A percentile compares a stretch with the other conserved stretches of the same genome.
Conservation (phyloP, 2,329 filamentous ascomycete genomes). For the Chaetomium olivaceum region DNA sequence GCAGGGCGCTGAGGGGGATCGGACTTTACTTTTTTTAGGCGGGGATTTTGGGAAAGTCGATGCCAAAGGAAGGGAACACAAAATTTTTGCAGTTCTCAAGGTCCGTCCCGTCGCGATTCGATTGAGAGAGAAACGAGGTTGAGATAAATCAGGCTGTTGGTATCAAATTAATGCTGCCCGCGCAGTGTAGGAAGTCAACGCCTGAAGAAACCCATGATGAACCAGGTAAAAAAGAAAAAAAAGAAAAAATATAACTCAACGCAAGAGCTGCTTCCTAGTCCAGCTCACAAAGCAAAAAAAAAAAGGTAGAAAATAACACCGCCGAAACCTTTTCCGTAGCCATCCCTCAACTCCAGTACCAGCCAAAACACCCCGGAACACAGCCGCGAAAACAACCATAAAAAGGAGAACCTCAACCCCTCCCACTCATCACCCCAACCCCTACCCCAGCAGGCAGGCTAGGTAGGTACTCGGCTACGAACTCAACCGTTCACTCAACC, state of each 20-base stretch:
- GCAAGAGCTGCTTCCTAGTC: neutral
- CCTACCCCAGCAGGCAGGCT: neutral
- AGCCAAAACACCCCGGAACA: neutral
- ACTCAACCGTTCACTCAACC: constrained; percentile 31
- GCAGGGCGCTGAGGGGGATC: neutral
- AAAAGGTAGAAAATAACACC: neutral
- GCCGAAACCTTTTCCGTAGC: neutral
- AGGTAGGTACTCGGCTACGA: constrained; percentile 16
- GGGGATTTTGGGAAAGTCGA: neutral
- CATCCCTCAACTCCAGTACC: neutral
- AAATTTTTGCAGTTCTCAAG: neutral
- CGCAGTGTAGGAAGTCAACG: neutral
- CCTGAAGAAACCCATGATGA: neutral
- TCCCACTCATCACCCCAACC: neutral
- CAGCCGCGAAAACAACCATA: too few relatives aligned
- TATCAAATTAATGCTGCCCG: neutral
- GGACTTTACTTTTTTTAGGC: neutral
- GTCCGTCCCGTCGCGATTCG: neutral
- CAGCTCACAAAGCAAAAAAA: neutral
- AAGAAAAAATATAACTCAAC: neutral
- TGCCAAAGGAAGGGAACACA: neutral
- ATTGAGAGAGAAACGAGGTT: neutral
- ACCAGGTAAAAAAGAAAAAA: neutral
- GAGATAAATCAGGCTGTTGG: neutral
- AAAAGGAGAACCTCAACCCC: neutral